Evolutionary conservation across 495 filamentous ascomycete genomes (phyloP).

Genomic region (Chaetomium tenue): DNA sequence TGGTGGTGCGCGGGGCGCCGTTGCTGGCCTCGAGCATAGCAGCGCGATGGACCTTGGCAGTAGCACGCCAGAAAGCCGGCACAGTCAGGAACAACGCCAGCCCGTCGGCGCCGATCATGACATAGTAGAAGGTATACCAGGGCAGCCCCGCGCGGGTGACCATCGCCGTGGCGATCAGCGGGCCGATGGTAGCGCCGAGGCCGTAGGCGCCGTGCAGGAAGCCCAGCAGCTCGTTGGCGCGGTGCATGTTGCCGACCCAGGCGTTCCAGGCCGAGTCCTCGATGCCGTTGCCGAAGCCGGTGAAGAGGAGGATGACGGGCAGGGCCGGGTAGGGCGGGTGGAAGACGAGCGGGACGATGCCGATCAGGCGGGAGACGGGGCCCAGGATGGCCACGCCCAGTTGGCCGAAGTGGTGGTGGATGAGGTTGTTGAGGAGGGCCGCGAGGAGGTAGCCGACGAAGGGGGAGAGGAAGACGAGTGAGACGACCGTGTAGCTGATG

Average conservation of each 20-base stretch:
- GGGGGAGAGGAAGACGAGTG: conserved; percentile 76
- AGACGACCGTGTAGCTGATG: conserved; percentile 74
- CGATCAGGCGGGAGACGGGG: conserved; percentile 62
- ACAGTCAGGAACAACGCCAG: conserved; percentile 53
- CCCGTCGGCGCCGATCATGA: conserved; percentile 61
- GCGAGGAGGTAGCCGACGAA: conserved; percentile 78
- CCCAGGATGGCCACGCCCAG: conserved; percentile 69
- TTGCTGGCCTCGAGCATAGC: conserved; percentile 39
- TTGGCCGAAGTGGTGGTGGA: conserved; percentile 62
- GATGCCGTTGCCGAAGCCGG: conserved; percentile 70
- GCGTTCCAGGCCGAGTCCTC: conserved; percentile 76
- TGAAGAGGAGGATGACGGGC: conserved; percentile 65
- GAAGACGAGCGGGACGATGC: conserved; percentile 65
- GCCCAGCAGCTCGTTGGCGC: conserved; percentile 68
- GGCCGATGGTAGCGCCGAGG: conserved; percentile 69
- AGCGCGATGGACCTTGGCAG: conserved; percentile 59
- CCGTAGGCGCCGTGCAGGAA: conserved; percentile 74
- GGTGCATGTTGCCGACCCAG: conserved; percentile 73
- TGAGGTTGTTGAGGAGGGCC: conserved; percentile 64
- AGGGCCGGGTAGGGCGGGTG: conserved; percentile 76
- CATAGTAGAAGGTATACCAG: conserved; percentile 68
- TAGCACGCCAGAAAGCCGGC: conserved; percentile 66
- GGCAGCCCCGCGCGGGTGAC: conserved; percentile 55
- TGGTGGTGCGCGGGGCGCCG: conserved; percentile 35
- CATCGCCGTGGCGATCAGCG: conserved; percentile 73